Evolutionary conservation across 352 stramenopile genomes (phyloP).

Genomic region (Pythium guiyangense): DNA sequence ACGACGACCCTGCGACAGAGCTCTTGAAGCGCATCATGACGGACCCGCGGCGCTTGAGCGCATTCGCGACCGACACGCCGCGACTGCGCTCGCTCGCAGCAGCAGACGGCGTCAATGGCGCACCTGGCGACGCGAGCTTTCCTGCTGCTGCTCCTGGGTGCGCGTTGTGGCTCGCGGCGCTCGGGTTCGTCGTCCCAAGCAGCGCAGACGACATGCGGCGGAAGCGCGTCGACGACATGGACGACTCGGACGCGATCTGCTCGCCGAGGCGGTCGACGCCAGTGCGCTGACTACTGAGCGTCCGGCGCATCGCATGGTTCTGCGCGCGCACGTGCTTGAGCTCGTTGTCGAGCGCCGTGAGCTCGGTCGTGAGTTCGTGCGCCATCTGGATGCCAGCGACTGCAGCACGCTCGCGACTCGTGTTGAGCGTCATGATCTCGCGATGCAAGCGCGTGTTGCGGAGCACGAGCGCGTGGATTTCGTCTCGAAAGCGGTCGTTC

Average conservation of each 20-base stretch:
- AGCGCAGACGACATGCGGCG: conserved; percentile 18
- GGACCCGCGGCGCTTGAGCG: conserved; percentile 8
- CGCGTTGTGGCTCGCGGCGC: not conserved
- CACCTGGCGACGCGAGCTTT: conserved; percentile 14
- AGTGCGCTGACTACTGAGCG: conserved; percentile 16
- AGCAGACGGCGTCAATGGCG: not conserved
- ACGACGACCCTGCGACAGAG: not conserved
- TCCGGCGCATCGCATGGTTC: conserved; percentile 34
- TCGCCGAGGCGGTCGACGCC: conserved; percentile 16
- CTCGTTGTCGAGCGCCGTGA: conserved; percentile 33
- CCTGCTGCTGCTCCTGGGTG: conserved; percentile 3
- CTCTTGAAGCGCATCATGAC: conserved; percentile 16
- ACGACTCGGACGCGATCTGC: conserved; percentile 11
- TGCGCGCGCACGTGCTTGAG: conserved; percentile 32
- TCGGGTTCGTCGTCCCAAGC: not conserved
- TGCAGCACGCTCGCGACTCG: conserved; percentile 39
- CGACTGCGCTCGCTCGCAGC: conserved; percentile 3
- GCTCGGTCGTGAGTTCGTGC: conserved; percentile 41
- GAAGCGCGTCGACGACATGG: conserved; percentile 16
- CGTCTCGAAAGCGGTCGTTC: conserved; percentile 45
- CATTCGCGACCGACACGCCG: conserved; percentile 28
- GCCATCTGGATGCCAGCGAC: conserved; percentile 32
- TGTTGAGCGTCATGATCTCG: conserved; percentile 49
- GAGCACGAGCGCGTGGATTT: conserved; percentile 55
- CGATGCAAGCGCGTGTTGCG: conserved; percentile 64